Evolutionary conservation across 345 rosid species (phyloP).

Genomic region (Garcia nutans): DNA sequence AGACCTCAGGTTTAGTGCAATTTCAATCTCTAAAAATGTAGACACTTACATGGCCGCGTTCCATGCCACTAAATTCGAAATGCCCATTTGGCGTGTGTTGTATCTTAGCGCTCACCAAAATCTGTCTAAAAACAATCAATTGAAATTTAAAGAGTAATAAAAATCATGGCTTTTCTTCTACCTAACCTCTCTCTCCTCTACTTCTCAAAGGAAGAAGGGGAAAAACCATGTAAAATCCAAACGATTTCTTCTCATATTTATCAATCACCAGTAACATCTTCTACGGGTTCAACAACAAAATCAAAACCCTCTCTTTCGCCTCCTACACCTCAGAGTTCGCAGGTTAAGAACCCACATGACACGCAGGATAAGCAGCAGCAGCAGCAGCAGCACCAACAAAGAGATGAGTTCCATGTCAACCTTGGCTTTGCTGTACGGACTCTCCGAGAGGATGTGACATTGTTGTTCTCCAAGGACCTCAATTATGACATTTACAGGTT

Average conservation of each 20-base stretch:
- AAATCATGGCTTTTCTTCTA: slow-evolving; percentile 69
- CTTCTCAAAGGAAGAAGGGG: slow-evolving; percentile 39
- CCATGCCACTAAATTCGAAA: slow-evolving; percentile 47
- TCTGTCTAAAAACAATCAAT: slow-evolving; percentile 5
- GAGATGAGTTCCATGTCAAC: slow-evolving; percentile 71
- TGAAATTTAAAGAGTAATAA: not conserved
- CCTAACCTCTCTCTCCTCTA: slow-evolving; percentile 64
- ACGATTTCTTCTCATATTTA: slow-evolving; percentile 22
- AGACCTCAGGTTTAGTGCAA: not conserved
- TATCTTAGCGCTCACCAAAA: too few species aligned
- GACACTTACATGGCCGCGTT: slow-evolving; percentile 37
- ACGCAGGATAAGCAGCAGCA: slow-evolving; percentile 36
- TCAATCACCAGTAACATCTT: slow-evolving; percentile 23
- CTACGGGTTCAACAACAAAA: slow-evolving; percentile 18
- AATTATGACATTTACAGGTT: slow-evolving; percentile 87
- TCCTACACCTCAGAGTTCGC: slow-evolving; percentile 36
- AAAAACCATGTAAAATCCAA: slow-evolving; percentile 26
- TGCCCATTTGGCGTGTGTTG: not conserved
- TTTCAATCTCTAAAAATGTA: slow-evolving; percentile 4
- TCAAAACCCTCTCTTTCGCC: slow-evolving; percentile 24
- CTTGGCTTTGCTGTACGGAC: slow-evolving; percentile 83
- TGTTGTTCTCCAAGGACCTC: slow-evolving; percentile 68
- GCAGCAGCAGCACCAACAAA: slow-evolving; percentile 30
- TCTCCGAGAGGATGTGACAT: slow-evolving; percentile 83
- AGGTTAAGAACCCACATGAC: slow-evolving; percentile 33